Conservation (phyloP, 1,284 basidiomycete genomes). For the Puccinia hordei region DNA sequence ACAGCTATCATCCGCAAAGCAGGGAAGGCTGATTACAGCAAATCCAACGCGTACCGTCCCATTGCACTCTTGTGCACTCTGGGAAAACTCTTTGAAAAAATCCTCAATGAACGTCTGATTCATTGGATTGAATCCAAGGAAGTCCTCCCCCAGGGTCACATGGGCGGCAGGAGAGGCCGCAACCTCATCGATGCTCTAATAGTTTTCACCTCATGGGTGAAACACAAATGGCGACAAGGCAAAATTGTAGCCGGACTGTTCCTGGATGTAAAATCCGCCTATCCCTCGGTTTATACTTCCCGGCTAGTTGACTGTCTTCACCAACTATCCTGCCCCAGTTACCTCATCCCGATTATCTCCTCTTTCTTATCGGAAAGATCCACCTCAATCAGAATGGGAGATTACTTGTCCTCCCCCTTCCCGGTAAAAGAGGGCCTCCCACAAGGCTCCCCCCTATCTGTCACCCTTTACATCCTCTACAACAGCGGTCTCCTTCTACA, state of each 20-base stretch:
- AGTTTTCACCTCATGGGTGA: too few relatives aligned
- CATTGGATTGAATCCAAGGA: too few relatives aligned
- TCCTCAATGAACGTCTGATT: conserved; percentile 30
- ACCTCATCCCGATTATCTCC: too few relatives aligned
- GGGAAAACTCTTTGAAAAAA: conserved; percentile 27
- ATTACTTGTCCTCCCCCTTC: too few relatives aligned
- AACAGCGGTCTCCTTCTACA: neutral
- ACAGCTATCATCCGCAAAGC: conserved; percentile 29
- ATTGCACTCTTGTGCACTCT: conserved; percentile 18
- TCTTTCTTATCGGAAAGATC: too few relatives aligned
- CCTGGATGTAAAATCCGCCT: conserved; percentile 22
- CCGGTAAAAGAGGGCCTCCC: too few relatives aligned
- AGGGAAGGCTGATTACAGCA: conserved; percentile 6
- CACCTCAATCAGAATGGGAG: too few relatives aligned
- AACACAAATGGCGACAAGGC: neutral
- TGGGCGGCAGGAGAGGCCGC: neutral
- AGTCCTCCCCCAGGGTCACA: neutral
- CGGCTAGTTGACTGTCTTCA: too few relatives aligned
- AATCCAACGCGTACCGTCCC: conserved; percentile 7
- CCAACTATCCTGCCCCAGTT: too few relatives aligned
- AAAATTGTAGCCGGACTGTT: neutral
- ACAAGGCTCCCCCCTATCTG: conserved; percentile 6
- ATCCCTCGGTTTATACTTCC: neutral
- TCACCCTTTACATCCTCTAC: conserved; percentile 10
- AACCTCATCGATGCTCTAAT: conserved; percentile 10